Conservation (phyloP, 2,329 filamentous ascomycete species). For the Tolypocladium album region DNA sequence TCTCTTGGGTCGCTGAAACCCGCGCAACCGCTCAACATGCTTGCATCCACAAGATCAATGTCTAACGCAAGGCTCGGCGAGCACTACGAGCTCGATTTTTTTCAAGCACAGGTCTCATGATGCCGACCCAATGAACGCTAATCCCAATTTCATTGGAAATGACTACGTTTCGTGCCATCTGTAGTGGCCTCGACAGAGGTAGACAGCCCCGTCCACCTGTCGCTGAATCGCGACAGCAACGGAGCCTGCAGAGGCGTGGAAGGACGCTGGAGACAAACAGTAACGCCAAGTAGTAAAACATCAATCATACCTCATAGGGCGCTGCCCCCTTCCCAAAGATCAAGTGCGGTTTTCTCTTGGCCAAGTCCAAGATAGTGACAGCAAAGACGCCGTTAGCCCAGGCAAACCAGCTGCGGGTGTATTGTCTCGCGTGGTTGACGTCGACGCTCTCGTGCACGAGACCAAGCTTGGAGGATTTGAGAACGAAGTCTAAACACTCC, state of each 20-base stretch:
- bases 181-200: too few species aligned
- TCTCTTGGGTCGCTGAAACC: background rate
- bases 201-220: background rate
- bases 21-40: background rate
- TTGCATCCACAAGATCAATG: background rate
- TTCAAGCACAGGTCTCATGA: background rate
- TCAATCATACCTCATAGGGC: conserved; percentile 41
- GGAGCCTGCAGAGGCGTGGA: background rate
- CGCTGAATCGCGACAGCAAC: background rate
- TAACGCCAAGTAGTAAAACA: conserved; percentile 11
- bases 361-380: conserved; percentile 81
- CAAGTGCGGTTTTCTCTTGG: conserved; percentile 77
- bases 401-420: conserved; percentile 90
- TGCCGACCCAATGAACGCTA: background rate
- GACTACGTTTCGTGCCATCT: background rate
- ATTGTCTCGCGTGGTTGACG: conserved; percentile 54
- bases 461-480: conserved; percentile 64
- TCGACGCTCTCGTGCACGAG: conserved; percentile 88
- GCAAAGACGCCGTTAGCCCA: conserved; percentile 98
- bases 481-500: conserved; percentile 61
- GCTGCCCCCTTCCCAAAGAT: conserved; percentile 60
- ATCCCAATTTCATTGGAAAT: background rate
- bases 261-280: background rate
- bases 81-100: background rate
- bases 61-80: background rate